Percentiles rank a stretch among this genome's conserved stretches.
Evolutionary conservation across 1,139 yeast genomes (phyloP).

Genomic region (Protomyces inouyei): DNA sequence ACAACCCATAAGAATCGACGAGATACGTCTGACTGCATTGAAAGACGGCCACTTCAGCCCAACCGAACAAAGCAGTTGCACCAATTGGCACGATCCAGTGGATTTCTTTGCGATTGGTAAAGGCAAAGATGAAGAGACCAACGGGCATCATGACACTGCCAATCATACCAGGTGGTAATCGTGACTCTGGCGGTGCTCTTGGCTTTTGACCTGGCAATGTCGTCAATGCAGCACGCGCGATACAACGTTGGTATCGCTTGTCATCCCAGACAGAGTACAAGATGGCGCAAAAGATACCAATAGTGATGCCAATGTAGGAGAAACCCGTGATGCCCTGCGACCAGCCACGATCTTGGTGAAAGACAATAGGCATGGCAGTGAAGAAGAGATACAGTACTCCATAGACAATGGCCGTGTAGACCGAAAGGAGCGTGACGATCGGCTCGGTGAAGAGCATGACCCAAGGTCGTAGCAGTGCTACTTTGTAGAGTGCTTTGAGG

Average conservation of each 20-base stretch:
- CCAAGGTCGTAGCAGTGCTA: slow-evolving; percentile 19
- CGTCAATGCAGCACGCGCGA: background rate
- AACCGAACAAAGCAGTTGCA: slow-evolving; percentile 74
- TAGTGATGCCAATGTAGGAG: slow-evolving; percentile 69
- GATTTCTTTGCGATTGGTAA: slow-evolving; percentile 58
- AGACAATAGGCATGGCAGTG: slow-evolving; percentile 68
- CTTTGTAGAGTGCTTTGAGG: slow-evolving; percentile 9
- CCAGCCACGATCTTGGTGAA: slow-evolving; percentile 63
- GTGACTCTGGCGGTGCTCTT: slow-evolving; percentile 68
- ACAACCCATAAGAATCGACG: slow-evolving; percentile 60
- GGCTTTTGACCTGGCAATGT: slow-evolving; percentile 40
- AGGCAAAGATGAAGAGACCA: slow-evolving; percentile 74
- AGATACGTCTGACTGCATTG: slow-evolving; percentile 49
- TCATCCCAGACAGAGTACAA: background rate
- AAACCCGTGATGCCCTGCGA: slow-evolving; percentile 68
- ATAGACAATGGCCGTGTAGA: slow-evolving; percentile 50
- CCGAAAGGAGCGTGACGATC: slow-evolving; percentile 31
- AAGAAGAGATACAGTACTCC: slow-evolving; percentile 63
- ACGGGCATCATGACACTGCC: slow-evolving; percentile 65
- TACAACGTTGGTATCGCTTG: background rate
- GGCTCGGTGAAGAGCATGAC: slow-evolving; percentile 24
- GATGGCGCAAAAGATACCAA: slow-evolving; percentile 55
- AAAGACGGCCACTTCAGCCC: slow-evolving; percentile 47
- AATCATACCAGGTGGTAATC: slow-evolving; percentile 67
- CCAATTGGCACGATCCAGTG: slow-evolving; percentile 80